Conservation (phyloP, 2,329 filamentous ascomycete genomes). For the Penicillium decumbens region DNA sequence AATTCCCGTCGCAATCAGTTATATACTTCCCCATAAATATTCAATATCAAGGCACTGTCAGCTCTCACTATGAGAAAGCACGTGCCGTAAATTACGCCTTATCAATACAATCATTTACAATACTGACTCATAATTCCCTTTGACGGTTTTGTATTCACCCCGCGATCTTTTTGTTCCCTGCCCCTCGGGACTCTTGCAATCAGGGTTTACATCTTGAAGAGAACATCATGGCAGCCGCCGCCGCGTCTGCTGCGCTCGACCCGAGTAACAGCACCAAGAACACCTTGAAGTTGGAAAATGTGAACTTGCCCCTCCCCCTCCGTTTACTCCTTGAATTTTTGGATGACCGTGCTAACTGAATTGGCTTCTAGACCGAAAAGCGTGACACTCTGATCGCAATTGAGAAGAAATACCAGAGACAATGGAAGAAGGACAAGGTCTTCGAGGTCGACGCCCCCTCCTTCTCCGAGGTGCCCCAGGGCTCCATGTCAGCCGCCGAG, state of each 20-base stretch:
- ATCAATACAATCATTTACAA: constrained; percentile 6
- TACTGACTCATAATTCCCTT: constrained; percentile 9
- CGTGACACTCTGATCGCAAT: constrained; percentile 32
- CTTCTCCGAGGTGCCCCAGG: constrained; percentile 68
- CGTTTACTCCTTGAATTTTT: constrained; percentile 17
- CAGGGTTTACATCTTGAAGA: constrained; percentile 20
- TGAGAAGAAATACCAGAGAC: constrained; percentile 88
- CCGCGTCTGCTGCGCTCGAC: constrained; percentile 54
- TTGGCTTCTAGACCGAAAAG: constrained; percentile 26
- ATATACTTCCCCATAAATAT: background rate
- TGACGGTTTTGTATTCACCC: constrained; percentile 22
- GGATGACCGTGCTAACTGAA: constrained; percentile 10
- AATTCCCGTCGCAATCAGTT: background rate
- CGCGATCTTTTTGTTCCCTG: constrained; percentile 22
- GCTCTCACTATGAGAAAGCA: background rate
- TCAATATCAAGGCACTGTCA: background rate
- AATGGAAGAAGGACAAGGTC: constrained; percentile 71
- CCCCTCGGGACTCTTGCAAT: constrained; percentile 22
- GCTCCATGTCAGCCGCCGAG: constrained; percentile 67
- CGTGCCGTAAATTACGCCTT: constrained; percentile 3
- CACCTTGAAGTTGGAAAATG: constrained; percentile 62
- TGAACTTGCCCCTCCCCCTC: constrained; percentile 27
- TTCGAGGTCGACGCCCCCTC: constrained; percentile 86
- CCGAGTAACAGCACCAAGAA: constrained; percentile 54
- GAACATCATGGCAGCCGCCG: constrained; percentile 42